These are phyloP conservation scores for Ceratocystis destructans DNA, from an alignment of 2,329 filamentous ascomycete genomes.

Conservation along the genomic window DNA sequence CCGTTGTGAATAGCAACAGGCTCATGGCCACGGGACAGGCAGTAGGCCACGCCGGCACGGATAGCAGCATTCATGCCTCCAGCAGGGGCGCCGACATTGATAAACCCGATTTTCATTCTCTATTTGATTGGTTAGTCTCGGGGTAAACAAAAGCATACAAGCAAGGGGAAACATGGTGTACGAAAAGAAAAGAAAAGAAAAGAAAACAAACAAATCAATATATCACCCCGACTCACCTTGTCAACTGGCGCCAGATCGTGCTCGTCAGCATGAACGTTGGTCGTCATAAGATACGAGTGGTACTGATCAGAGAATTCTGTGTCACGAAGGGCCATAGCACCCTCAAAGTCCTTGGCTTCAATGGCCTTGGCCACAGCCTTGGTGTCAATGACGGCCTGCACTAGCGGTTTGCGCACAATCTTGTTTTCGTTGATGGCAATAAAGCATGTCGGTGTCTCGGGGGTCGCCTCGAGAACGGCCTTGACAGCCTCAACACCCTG, in stretches of 20 bases:
- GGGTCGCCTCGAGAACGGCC: constrained; percentile 76
- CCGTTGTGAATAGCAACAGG: constrained; percentile 91
- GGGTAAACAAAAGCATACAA: constrained; percentile 21
- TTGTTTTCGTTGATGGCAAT: constrained; percentile 98
- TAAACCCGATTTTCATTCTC: constrained; percentile 87
- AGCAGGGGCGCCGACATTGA: constrained; percentile 91
- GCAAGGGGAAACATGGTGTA: not conserved
- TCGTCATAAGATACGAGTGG: constrained; percentile 80
- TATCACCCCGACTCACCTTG: constrained; percentile 40
- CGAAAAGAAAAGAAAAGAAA: not conserved
- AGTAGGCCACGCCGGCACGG: constrained; percentile 84
- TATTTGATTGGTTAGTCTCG: constrained; percentile 25
- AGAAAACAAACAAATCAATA: not conserved
- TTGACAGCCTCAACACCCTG: constrained; percentile 92
- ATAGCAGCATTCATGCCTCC: constrained; percentile 98
- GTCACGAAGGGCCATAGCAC: constrained; percentile 77
- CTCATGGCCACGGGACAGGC: constrained; percentile 78
- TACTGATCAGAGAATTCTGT: constrained; percentile 91
- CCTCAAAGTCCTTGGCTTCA: constrained; percentile 69
- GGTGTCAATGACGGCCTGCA: constrained; percentile 78
- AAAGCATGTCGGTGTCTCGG: constrained; percentile 80
- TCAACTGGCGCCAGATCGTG: constrained; percentile 49
- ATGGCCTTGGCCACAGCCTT: constrained; percentile 75
- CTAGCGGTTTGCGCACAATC: constrained; percentile 76
- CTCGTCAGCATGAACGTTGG: constrained; percentile 59